Percentiles rank a stretch among this genome's conserved stretches.
Conservation (phyloP, 495 filamentous ascomycete species). For the Penicillium egyptiacum region DNA sequence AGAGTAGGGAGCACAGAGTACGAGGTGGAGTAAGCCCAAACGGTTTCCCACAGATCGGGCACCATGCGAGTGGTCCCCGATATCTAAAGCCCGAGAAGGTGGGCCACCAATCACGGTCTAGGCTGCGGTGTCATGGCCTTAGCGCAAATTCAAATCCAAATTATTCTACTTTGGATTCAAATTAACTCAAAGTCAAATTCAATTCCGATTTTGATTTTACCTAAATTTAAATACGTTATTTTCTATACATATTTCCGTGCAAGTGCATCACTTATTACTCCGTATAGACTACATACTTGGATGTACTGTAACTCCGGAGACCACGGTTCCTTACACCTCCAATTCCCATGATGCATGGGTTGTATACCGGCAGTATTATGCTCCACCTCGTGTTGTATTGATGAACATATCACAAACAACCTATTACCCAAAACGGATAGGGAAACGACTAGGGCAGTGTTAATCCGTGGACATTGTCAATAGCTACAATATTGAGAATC, state of each 20-base stretch:
- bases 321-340: background rate
- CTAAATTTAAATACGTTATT: background rate
- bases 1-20: background rate
- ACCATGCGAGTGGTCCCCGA: constrained; percentile 33
- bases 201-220: background rate
- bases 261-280: background rate
- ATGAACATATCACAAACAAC: constrained; percentile 6
- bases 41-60: constrained; percentile 32
- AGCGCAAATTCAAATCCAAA: constrained; percentile 1
- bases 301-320: constrained; percentile 2
- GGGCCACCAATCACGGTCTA: constrained; percentile 18
- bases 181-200: background rate
- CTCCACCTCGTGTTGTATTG: background rate
- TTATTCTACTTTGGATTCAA: background rate
- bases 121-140: constrained; percentile 1
- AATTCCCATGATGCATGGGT: background rate
- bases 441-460: too few relatives aligned
- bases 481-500: background rate
- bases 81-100: constrained; percentile 25
- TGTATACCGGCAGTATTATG: background rate
- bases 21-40: constrained; percentile 15
- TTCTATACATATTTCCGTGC: background rate
- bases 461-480: background rate
- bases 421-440: background rate
- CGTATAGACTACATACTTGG: background rate